Percentiles rank a stretch among this genome's conserved stretches.
Conservation (phyloP, 768 basidiomycete genomes). For the Boletus reticuloceps region DNA sequence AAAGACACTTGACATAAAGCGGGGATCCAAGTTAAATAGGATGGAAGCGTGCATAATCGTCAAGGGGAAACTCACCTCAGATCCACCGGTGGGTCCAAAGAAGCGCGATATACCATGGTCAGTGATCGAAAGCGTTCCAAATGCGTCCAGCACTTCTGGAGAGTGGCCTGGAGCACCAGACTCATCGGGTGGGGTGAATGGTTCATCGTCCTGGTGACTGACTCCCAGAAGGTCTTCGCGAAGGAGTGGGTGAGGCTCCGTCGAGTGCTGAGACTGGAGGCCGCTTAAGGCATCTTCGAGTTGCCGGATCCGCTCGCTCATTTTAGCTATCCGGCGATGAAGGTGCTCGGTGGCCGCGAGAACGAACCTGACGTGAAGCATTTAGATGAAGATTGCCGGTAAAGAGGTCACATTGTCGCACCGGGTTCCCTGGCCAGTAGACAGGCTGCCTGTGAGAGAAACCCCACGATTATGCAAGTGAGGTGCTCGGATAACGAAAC, state of each 20-base stretch:
- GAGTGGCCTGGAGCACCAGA: slow-evolving; percentile 12
- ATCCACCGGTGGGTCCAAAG: slow-evolving; percentile 66
- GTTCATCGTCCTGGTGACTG: slow-evolving; percentile 30
- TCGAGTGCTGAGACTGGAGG: slow-evolving; percentile 49
- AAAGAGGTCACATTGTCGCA: slow-evolving; percentile 22
- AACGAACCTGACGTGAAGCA: slow-evolving; percentile 41
- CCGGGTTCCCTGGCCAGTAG: slow-evolving; percentile 79
- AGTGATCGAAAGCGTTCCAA: slow-evolving; percentile 59
- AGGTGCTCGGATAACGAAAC: slow-evolving; percentile 3
- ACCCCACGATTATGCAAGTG: neutral
- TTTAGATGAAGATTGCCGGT: slow-evolving; percentile 7
- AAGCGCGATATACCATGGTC: slow-evolving; percentile 61
- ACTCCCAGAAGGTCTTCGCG: slow-evolving; percentile 46
- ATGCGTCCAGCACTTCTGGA: slow-evolving; percentile 50
- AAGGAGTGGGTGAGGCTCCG: slow-evolving; percentile 59
- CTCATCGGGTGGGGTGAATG: slow-evolving; percentile 25
- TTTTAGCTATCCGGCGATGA: slow-evolving; percentile 51
- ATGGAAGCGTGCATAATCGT: slow-evolving; percentile 4
- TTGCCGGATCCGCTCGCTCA: slow-evolving; percentile 53
- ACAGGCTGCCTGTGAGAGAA: slow-evolving; percentile 53
- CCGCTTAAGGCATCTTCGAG: slow-evolving; percentile 59
- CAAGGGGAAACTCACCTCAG: slow-evolving; percentile 48
- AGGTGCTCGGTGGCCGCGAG: slow-evolving; percentile 66
- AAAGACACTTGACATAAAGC: slow-evolving; percentile 28
- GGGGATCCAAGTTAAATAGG: slow-evolving; percentile 9